phyloP scores from a whole-genome alignment of 78 protist species.

The Dictyostelium firmibasis region DNA sequence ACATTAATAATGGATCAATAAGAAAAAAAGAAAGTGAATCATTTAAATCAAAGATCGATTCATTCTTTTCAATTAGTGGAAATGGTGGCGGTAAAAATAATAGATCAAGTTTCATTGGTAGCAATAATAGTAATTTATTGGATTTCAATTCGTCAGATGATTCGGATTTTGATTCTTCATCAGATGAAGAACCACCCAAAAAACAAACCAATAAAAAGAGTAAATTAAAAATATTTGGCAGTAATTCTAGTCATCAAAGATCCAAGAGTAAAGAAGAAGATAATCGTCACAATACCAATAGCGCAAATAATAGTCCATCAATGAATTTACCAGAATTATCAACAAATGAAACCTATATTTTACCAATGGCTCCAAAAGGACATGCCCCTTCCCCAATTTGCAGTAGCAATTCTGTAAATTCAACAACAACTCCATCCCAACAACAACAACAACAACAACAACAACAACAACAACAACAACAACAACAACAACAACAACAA shows the following conservation, averaged over 20 bases:
- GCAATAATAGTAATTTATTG: background rate
- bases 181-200: background rate
- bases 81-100: background rate
- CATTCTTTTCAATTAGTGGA: background rate
- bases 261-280: constrained; percentile 1
- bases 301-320: background rate
- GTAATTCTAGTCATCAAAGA: background rate
- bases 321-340: background rate
- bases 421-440: background rate
- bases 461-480: background rate
- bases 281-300: background rate
- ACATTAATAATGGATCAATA: background rate
- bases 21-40: background rate
- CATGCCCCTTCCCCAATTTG: background rate
- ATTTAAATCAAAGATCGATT: constrained; percentile 26
- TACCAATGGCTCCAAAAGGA: background rate
- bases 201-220: background rate
- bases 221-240: background rate
- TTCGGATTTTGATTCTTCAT: constrained; percentile 4
- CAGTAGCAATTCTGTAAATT: background rate
- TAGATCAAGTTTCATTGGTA: constrained; percentile 8
- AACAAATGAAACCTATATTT: background rate
- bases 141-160: background rate
- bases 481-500: background rate
- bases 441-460: too few relatives aligned